These are phyloP conservation scores for Angophora floribunda DNA, from an alignment of 345 rosid species.

Conservation along the genomic window DNA sequence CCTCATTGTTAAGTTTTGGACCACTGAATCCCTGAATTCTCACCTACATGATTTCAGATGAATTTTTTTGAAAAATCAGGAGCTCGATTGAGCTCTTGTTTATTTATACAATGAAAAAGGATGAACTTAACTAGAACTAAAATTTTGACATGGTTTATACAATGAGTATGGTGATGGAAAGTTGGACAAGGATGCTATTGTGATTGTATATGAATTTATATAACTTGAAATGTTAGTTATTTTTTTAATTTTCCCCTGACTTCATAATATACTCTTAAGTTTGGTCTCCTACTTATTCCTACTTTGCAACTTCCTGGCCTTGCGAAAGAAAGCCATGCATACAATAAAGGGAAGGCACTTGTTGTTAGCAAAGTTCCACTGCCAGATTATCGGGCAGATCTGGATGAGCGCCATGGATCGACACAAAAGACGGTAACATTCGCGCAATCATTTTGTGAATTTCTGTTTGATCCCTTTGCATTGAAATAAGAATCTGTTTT, in stretches of 20 bases:
- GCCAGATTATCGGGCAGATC: constrained; percentile 89
- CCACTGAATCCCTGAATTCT: neutral
- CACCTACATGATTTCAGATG: neutral
- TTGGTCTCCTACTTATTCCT: neutral
- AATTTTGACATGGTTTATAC: neutral
- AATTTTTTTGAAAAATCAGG: neutral
- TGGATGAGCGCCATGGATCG: constrained; percentile 92
- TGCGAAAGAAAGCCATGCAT: constrained; percentile 86
- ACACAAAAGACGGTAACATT: constrained; percentile 64
- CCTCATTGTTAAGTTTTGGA: neutral
- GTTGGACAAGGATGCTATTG: neutral
- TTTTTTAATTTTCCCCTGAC: neutral
- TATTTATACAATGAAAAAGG: neutral
- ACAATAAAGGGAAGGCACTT: constrained; percentile 76
- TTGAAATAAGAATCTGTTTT: neutral
- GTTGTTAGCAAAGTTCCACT: constrained; percentile 92
- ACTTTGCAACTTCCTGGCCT: constrained; percentile 11
- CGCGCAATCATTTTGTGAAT: neutral
- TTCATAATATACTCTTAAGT: neutral
- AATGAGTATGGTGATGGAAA: neutral
- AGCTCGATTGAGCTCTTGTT: neutral
- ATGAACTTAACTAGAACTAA: neutral
- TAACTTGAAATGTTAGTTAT: neutral
- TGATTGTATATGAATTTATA: neutral
- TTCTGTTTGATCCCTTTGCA: neutral